Percentiles rank a stretch among this genome's conserved stretches.
phyloP scores from a whole-genome alignment of 768 basidiomycete genomes.

The Trametes maxima region DNA sequence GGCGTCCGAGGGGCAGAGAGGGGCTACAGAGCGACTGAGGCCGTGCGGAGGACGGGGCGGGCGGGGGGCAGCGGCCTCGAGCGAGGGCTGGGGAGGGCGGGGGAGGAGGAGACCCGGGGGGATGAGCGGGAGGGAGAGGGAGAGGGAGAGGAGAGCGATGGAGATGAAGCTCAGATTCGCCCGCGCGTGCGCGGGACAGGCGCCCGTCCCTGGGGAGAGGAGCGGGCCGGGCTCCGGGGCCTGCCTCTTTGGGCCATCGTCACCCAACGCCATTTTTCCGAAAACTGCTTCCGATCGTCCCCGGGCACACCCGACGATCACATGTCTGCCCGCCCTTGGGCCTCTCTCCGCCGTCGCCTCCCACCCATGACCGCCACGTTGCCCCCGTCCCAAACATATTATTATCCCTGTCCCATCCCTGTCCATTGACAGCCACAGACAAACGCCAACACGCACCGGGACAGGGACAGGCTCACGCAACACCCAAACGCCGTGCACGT shows the following conservation, averaged over 20 bases:
- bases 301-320: conserved; percentile 12
- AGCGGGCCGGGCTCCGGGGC: not conserved
- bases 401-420: not conserved
- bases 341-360: not conserved
- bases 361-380: conserved; percentile 14
- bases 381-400: not conserved
- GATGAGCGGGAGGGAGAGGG: conserved; percentile 5
- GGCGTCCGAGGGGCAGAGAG: not conserved
- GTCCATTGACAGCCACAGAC: not conserved
- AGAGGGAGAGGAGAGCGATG: not conserved
- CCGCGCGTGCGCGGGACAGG: not conserved
- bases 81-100: conserved; percentile 1
- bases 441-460: not conserved
- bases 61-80: not conserved
- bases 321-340: conserved; percentile 1
- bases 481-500: not conserved
- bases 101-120: not conserved
- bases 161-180: not conserved
- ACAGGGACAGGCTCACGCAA: not conserved
- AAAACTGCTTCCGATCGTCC: conserved; percentile 2
- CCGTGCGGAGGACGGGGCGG: not conserved
- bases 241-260: conserved; percentile 11
- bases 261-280: conserved; percentile 16
- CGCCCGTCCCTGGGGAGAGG: conserved; percentile 3
- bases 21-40: not conserved